Evolutionary conservation across 176 grass and related monocot species (phyloP), one percentile per base, ranked within the genome.

Genomic region (Olyra latifolia): DNA sequence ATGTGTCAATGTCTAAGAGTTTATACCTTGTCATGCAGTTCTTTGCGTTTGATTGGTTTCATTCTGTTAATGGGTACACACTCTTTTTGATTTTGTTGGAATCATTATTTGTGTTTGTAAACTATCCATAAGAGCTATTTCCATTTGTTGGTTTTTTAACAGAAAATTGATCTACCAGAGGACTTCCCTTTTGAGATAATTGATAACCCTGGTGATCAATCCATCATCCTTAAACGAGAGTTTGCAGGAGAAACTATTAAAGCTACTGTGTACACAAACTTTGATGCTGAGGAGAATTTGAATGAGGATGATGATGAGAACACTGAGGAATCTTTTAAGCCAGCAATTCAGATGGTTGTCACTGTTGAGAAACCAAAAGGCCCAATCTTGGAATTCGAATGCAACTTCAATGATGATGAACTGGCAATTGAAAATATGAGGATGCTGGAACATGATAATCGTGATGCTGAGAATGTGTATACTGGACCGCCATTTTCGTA

Each of bases 141-240:
- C 30, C 38, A 44, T 55, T 72, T 32, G 4, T 77, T 7, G 38
- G 67, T 47, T 63, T 78, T 11, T 73, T 27, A 66, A 45, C 90
- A 94, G 95, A 57, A 87, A 85, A 73, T 92, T 80, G 95, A 94
- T 77, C 43, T 85, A 20, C 95, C 95, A 12, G 82, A 90, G 22
- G 84, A 75, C 50, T 97, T 94, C 69, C 89, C 89, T 46, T 97
- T 97, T 46, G 89, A 97, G 89, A 85, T 97, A 61, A 84, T 94
- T 0, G 95, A 97, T 65, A 92, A 84, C 53, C 85, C 89, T 50
- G 95, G 95, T 58, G 92, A 97, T 66, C 95, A 97, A 25, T 80
- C 85, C 19, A 77, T 97, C 75, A 45, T 83, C 30, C 95, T 97
- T 43, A 88, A 94, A 76, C 87, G 89, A 57, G 85, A 87, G 68